Percentiles rank a stretch among this genome's conserved stretches.
Evolutionary conservation across 116 monocot species (phyloP).

Genomic region (Zostera marina): DNA sequence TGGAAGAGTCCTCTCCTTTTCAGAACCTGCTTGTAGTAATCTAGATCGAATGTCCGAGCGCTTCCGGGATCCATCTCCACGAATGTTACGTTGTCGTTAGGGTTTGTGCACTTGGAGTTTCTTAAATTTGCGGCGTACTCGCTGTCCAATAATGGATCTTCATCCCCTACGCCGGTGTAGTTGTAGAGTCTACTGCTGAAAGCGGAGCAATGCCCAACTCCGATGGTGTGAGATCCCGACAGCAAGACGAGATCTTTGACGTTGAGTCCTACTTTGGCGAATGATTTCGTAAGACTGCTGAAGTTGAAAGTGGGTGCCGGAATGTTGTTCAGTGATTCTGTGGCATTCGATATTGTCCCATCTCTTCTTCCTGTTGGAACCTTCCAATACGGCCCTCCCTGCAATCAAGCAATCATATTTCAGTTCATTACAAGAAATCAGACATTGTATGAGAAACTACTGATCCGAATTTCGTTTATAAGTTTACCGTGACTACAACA

Average conservation of each 20-base stretch:
- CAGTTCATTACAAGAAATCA: too few species aligned
- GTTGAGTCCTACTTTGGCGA: slow-evolving; percentile 33
- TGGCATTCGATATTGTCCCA: background rate
- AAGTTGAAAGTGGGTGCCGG: background rate
- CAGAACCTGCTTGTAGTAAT: slow-evolving; percentile 49
- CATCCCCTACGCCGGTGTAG: slow-evolving; percentile 15
- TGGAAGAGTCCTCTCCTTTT: slow-evolving; percentile 60
- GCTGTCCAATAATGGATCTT: slow-evolving; percentile 48
- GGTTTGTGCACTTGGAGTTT: slow-evolving; percentile 37
- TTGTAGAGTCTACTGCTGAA: slow-evolving; percentile 17
- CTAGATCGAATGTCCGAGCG: slow-evolving; percentile 47
- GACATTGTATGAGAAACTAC: too few species aligned
- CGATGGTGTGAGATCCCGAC: slow-evolving; percentile 32
- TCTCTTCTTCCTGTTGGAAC: slow-evolving; percentile 12
- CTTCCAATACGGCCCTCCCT: background rate
- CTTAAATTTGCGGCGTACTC: slow-evolving; percentile 45
- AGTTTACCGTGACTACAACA: background rate
- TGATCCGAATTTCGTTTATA: too few species aligned
- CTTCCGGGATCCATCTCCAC: slow-evolving; percentile 84
- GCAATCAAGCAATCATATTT: too few species aligned
- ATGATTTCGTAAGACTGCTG: slow-evolving; percentile 4
- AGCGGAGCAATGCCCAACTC: slow-evolving; percentile 17
- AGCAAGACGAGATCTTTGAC: slow-evolving; percentile 57
- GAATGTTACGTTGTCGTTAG: slow-evolving; percentile 38
- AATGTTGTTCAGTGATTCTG: background rate